Conservation (phyloP, 352 stramenopile species). For the Pythium plurisporium region DNA sequence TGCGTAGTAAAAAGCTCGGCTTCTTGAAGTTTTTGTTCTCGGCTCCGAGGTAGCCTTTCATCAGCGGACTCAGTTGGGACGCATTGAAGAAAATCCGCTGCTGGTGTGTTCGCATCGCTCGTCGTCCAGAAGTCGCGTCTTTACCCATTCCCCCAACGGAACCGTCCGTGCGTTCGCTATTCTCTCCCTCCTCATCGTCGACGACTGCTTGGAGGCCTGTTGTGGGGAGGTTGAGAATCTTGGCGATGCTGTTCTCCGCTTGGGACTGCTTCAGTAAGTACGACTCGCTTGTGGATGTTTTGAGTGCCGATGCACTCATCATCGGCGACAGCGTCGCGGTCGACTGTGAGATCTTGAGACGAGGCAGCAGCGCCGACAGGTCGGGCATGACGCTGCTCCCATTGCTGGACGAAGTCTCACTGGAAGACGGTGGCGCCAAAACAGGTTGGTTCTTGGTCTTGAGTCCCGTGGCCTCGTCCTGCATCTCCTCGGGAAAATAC, state of each 20-base stretch:
- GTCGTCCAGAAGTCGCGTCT: too few relatives aligned
- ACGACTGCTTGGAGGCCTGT: background rate
- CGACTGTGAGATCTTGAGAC: slow-evolving; percentile 16
- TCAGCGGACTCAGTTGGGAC: slow-evolving; percentile 69
- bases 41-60: slow-evolving; percentile 71
- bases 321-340: background rate
- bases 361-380: slow-evolving; percentile 22
- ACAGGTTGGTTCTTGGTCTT: slow-evolving; percentile 35
- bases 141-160: background rate
- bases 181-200: background rate
- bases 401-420: background rate
- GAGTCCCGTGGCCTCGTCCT: slow-evolving; percentile 38
- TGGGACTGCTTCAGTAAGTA: slow-evolving; percentile 43
- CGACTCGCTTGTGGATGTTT: slow-evolving; percentile 46
- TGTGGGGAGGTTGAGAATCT: slow-evolving; percentile 36
- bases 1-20: slow-evolving; percentile 67
- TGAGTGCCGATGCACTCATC: slow-evolving; percentile 2
- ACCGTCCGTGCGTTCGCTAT: background rate
- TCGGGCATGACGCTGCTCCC: slow-evolving; percentile 17
- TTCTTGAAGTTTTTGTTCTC: slow-evolving; percentile 61
- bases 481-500: slow-evolving; percentile 70
- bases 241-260: slow-evolving; percentile 55
- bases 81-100: slow-evolving; percentile 70
- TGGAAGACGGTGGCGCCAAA: background rate
- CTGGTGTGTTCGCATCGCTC: slow-evolving; percentile 50